These are phyloP conservation scores for Metschnikowia vanudenii DNA, from an alignment of 805 yeast genomes.

Conservation along the genomic window DNA sequence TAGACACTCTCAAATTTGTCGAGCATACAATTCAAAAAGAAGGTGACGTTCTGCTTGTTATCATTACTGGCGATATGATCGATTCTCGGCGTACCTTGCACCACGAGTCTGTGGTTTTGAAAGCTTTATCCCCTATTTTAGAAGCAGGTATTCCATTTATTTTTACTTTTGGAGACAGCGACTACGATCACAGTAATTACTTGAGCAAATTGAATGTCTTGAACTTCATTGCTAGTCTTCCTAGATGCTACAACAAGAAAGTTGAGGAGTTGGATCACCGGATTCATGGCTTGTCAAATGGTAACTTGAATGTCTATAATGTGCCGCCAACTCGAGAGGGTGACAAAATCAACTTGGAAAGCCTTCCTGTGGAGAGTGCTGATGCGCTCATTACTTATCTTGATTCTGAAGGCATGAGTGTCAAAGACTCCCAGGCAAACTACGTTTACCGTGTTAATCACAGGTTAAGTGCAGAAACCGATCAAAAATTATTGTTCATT, in stretches of 20 bases:
- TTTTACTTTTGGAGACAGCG: slow-evolving; percentile 42
- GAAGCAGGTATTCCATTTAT: slow-evolving; percentile 31
- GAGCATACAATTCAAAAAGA: slow-evolving; percentile 27
- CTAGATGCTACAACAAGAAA: slow-evolving; percentile 34
- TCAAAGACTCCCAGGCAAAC: slow-evolving; percentile 36
- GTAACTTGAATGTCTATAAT: slow-evolving; percentile 29
- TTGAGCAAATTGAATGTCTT: slow-evolving; percentile 21
- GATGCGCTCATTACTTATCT: slow-evolving; percentile 32
- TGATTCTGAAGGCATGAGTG: slow-evolving; percentile 30
- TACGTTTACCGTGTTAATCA: slow-evolving; percentile 29
- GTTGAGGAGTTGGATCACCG: slow-evolving; percentile 15
- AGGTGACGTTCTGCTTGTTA: slow-evolving; percentile 31
- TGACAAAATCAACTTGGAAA: slow-evolving; percentile 7
- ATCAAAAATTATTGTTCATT: slow-evolving; percentile 34
- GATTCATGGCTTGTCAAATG: slow-evolving; percentile 39
- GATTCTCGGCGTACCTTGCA: slow-evolving; percentile 28
- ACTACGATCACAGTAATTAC: slow-evolving; percentile 14
- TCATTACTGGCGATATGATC: slow-evolving; percentile 43
- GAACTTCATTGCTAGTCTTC: slow-evolving; percentile 33
- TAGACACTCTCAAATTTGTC: slow-evolving; percentile 32
- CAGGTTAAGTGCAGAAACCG: slow-evolving; percentile 8
- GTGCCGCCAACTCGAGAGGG: slow-evolving; percentile 4
- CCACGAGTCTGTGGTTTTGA: slow-evolving; percentile 30
- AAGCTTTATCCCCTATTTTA: slow-evolving; percentile 35
- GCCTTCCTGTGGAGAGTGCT: slow-evolving; percentile 14